A percentile compares a stretch with the other conserved stretches of the same genome.
These are phyloP conservation scores for Dalechampia spathulata DNA, from an alignment of 441 rosid genomes.

Conservation along the genomic window DNA sequence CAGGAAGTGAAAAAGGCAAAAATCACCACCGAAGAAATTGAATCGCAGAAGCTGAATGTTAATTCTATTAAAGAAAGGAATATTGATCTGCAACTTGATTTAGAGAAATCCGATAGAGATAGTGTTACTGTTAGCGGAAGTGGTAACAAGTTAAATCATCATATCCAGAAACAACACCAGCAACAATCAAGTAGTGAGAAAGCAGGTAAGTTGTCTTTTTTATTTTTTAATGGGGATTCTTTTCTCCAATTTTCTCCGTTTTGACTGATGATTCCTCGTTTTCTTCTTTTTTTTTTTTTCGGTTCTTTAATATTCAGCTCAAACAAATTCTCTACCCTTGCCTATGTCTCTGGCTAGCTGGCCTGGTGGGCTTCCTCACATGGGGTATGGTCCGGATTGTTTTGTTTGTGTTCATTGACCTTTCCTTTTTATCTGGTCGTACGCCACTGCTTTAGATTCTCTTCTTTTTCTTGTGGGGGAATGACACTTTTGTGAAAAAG, in stretches of 20 bases:
- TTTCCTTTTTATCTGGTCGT: constrained; percentile 2
- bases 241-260: not conserved
- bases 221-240: not conserved
- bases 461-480: not conserved
- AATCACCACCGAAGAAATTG: constrained; percentile 28
- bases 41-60: constrained; percentile 34
- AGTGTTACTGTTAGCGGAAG: constrained; percentile 20
- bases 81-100: constrained; percentile 64
- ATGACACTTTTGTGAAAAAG: constrained; percentile 20
- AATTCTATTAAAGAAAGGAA: constrained; percentile 36
- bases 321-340: constrained; percentile 50
- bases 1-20: constrained; percentile 43
- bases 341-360: constrained; percentile 81
- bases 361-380: constrained; percentile 92
- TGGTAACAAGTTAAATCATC: constrained; percentile 32
- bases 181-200: constrained; percentile 39
- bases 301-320: constrained; percentile 39
- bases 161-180: constrained; percentile 46
- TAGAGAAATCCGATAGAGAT: constrained; percentile 66
- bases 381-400: constrained; percentile 55
- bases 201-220: constrained; percentile 28
- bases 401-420: not conserved
- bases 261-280: constrained; percentile 5
- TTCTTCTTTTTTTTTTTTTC: not conserved
- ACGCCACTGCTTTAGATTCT: constrained; percentile 6